These are phyloP conservation scores for Dactylellina leptospora DNA, from an alignment of 2,329 filamentous ascomycete genomes.

Conservation along the genomic window DNA sequence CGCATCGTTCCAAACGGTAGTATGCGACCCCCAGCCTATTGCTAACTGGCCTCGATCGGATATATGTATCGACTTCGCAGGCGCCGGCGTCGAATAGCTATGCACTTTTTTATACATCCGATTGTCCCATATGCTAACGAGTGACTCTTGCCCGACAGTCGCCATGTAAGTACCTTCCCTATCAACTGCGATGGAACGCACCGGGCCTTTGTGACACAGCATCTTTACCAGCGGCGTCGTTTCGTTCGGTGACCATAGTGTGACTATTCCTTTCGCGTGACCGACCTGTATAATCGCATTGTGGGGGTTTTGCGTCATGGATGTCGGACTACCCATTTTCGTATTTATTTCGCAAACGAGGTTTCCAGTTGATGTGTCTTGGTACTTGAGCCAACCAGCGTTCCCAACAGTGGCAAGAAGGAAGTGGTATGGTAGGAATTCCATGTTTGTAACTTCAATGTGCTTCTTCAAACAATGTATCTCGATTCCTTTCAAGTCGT, in stretches of 20 bases:
- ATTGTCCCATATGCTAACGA: conserved; percentile 96
- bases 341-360: conserved; percentile 86
- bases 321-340: conserved; percentile 80
- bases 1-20: conserved; percentile 83
- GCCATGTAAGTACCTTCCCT: conserved; percentile 95
- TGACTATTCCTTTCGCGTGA: conserved; percentile 93
- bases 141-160: conserved; percentile 84
- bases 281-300: conserved; percentile 93
- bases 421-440: conserved; percentile 96
- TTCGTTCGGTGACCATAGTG: conserved; percentile 93
- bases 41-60: conserved; percentile 88
- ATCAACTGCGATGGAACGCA: conserved; percentile 84
- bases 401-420: conserved; percentile 85
- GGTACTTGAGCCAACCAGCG: conserved; percentile 87
- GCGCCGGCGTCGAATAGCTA: conserved; percentile 83
- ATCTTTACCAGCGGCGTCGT: conserved; percentile 88
- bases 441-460: conserved; percentile 88
- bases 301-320: conserved; percentile 86
- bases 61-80: conserved; percentile 83
- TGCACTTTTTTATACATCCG: conserved; percentile 93
- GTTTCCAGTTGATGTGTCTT: conserved; percentile 92
- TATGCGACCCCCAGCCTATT: conserved; percentile 88
- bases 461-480: conserved; percentile 90
- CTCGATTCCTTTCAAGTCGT: conserved; percentile 89
- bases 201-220: conserved; percentile 86